Percentiles rank a stretch among this genome's conserved stretches.
Conservation (phyloP, 2,329 filamentous ascomycete genomes). For the Clonostachys solani region DNA sequence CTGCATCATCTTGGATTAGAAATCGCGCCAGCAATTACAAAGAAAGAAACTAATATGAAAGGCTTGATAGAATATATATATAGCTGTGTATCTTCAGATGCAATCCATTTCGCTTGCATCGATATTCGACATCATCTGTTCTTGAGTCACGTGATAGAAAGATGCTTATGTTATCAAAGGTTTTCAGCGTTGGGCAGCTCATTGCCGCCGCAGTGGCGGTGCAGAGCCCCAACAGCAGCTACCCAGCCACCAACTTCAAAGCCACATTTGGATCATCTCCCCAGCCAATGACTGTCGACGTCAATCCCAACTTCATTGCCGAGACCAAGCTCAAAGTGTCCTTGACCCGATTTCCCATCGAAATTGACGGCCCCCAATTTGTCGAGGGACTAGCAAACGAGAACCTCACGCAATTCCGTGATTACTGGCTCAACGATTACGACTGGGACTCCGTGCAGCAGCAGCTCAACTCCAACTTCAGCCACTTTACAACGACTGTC, state of each 20-base stretch:
- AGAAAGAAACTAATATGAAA: too few relatives aligned
- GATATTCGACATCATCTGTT: too few relatives aligned
- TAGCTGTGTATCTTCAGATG: too few relatives aligned
- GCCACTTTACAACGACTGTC: neutral
- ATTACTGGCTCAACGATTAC: neutral
- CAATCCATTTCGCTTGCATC: too few relatives aligned
- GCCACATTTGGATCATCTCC: neutral
- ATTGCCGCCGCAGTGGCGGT: too few relatives aligned
- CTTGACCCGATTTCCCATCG: neutral
- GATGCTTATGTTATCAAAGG: too few relatives aligned
- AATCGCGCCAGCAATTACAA: too few relatives aligned
- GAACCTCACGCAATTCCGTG: neutral
- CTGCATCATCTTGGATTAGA: too few relatives aligned
- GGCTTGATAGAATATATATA: too few relatives aligned
- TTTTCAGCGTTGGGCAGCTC: too few relatives aligned
- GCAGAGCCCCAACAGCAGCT: too few relatives aligned
- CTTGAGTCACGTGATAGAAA: too few relatives aligned
- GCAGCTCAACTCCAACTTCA: neutral
- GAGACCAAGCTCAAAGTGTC: neutral
- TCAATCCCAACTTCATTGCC: slow-evolving; percentile 1
- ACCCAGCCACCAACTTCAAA: neutral
- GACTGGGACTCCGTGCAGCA: neutral
- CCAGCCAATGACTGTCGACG: neutral
- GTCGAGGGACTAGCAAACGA: neutral
- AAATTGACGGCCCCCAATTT: neutral